A percentile compares a stretch with the other conserved stretches of the same genome.
These are phyloP conservation scores for Myxozyma lipomycoides DNA, from an alignment of 805 yeast genomes.

Conservation along the genomic window DNA sequence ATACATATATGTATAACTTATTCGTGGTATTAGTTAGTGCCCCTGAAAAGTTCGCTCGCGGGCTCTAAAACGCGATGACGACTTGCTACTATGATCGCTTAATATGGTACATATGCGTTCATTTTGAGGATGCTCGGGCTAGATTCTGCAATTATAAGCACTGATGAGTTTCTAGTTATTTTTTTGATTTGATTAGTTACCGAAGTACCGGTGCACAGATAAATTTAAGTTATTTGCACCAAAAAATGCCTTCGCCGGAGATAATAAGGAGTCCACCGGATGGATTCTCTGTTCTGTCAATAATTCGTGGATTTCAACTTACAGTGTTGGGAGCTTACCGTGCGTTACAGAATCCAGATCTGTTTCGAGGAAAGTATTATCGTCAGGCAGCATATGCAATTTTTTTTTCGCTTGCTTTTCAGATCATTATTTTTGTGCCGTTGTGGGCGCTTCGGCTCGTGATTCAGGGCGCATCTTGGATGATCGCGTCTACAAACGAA, in stretches of 20 bases:
- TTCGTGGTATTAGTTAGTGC: too few relatives aligned
- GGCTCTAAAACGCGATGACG: too few relatives aligned
- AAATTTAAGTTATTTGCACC: too few relatives aligned
- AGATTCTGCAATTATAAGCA: too few relatives aligned
- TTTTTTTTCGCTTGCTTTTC: conserved; percentile 40
- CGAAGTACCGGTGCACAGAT: too few relatives aligned
- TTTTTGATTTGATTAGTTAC: too few relatives aligned
- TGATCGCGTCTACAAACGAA: background rate
- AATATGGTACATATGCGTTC: too few relatives aligned
- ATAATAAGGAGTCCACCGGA: conserved; percentile 56
- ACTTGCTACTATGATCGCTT: too few relatives aligned
- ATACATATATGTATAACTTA: too few relatives aligned
- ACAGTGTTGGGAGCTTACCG: conserved; percentile 49
- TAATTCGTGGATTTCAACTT: conserved; percentile 53
- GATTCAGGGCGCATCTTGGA: conserved; percentile 1
- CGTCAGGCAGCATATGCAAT: conserved; percentile 40
- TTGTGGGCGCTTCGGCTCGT: conserved; percentile 2
- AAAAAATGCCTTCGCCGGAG: conserved; percentile 61
- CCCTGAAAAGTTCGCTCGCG: too few relatives aligned
- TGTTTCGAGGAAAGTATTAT: conserved; percentile 40
- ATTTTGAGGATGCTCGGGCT: too few relatives aligned
- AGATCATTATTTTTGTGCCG: conserved; percentile 30
- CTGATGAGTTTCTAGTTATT: too few relatives aligned
- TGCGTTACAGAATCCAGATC: conserved; percentile 44
- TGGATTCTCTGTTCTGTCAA: conserved; percentile 47